Evolutionary conservation across 345 rosid species (phyloP), one percentile per base, ranked within the genome.

Genomic region (Erodium maritimum): DNA sequence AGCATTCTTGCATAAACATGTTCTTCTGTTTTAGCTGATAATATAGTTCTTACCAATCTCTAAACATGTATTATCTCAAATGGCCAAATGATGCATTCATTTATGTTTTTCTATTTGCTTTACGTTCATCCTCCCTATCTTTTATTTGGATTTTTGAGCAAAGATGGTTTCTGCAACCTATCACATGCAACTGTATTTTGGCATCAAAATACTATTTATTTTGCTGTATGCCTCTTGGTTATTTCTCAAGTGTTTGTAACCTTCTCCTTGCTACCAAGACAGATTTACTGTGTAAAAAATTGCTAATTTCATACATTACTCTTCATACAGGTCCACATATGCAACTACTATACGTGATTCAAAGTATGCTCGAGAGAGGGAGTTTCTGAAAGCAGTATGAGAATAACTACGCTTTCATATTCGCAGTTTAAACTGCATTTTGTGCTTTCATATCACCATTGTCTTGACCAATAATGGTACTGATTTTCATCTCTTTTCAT

Each of bases 341-440:
- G 99, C 97, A 58, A 90, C 90, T 21, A 89, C 99, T 13, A 64
- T 81, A 51, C 88, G 95, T 1, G 99, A 88, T 73, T 89, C 95
- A 60, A 93, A 79, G 73, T 93, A 93, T 65, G 87, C 84, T 48
- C 79, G 90, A 57, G 95, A 89, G 71, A 85, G 95, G 75, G 97
- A 89, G 57, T 93, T 93, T 73, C 86, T 93, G 60, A 82, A 84
- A 77, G 97, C 86, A 75, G 98, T 91, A 88, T 64, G 98, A 67
- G 57, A 65, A 60, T 23, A 7, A 23, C 23, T 37, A 37, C 11
- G 13, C 54, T 33, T 24, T 58, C 25, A 17, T 10, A 17, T 46
- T 48, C 52, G 20, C 17, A 18, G 11, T 10, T 59, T 59, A 24
- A 45, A 8, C 9, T 22, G n/a, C 20, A 19, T 23, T 7, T 45